Conservation (phyloP, 108 stramenopile genomes). For the Tribonema minus region DNA sequence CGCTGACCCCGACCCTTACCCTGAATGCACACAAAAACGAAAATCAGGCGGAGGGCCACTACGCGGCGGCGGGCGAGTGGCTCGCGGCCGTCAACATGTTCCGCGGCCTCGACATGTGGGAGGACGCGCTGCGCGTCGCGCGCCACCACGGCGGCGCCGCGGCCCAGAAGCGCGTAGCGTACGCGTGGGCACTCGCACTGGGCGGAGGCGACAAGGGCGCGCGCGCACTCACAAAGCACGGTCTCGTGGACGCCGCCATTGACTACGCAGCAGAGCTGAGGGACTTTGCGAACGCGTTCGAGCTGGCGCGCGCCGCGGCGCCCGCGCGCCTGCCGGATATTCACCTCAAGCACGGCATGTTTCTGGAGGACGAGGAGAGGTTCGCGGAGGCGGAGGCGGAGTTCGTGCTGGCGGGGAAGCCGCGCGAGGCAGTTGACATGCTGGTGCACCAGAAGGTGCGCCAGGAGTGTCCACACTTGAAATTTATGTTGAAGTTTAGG, state of each 20-base stretch:
- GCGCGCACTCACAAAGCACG: slow-evolving; percentile 58
- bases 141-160: slow-evolving; percentile 56
- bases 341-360: slow-evolving; percentile 60
- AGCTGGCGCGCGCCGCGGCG: slow-evolving; percentile 45
- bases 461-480: too few relatives aligned
- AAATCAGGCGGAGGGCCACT: slow-evolving; percentile 63
- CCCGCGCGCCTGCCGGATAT: slow-evolving; percentile 52
- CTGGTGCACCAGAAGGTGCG: slow-evolving; percentile 62
- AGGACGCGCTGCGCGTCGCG: slow-evolving; percentile 63
- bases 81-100: slow-evolving; percentile 62
- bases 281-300: slow-evolving; percentile 60
- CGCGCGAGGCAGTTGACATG: slow-evolving; percentile 70
- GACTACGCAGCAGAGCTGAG: slow-evolving; percentile 59
- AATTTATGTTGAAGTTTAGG: too few relatives aligned
- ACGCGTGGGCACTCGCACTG: slow-evolving; percentile 56
- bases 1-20: too few relatives aligned
- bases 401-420: slow-evolving; percentile 62
- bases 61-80: slow-evolving; percentile 63
- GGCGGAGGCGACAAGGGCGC: slow-evolving; percentile 63
- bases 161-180: slow-evolving; percentile 60
- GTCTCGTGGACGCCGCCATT: slow-evolving; percentile 60
- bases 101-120: slow-evolving; percentile 57
- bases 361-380: slow-evolving; percentile 60
- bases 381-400: slow-evolving; percentile 63
- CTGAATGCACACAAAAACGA: too few relatives aligned